These are phyloP conservation scores for Hypoxylon sp. DNA, from an alignment of 2,329 filamentous ascomycete species.

Conservation along the genomic window DNA sequence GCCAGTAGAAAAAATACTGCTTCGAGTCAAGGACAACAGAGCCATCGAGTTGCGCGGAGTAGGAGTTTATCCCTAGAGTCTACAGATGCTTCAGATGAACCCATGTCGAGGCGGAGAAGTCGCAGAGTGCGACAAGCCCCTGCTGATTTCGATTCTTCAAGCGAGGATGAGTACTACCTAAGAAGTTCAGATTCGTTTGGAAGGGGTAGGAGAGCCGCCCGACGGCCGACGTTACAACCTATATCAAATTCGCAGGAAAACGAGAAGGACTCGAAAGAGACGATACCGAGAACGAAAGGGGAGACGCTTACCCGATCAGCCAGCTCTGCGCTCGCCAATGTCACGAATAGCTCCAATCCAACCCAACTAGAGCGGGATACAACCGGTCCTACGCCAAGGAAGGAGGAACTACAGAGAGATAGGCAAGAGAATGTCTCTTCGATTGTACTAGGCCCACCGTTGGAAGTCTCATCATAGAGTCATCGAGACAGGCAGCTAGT, in stretches of 20 bases:
- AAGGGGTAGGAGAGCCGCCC: constrained; percentile 40
- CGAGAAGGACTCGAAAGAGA: constrained; percentile 39
- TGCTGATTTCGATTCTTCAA: constrained; percentile 41
- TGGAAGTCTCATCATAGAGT: constrained; percentile 36
- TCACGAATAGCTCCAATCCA: constrained; percentile 28
- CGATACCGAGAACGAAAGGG: constrained; percentile 11
- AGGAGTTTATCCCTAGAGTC: constrained; percentile 44
- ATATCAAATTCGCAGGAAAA: constrained; percentile 45
- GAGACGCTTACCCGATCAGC: constrained; percentile 25
- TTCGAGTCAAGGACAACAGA: constrained; percentile 26
- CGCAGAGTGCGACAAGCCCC: constrained; percentile 30
- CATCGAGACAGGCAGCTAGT: constrained; percentile 24
- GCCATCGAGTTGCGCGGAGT: constrained; percentile 28
- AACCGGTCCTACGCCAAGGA: not conserved
- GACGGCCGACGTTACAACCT: constrained; percentile 45
- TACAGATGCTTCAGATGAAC: constrained; percentile 43
- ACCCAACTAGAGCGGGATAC: constrained; percentile 7
- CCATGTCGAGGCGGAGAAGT: constrained; percentile 34
- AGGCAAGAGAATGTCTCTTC: constrained; percentile 7
- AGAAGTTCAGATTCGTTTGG: constrained; percentile 45
- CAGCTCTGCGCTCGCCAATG: constrained; percentile 35
- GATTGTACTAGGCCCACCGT: constrained; percentile 15
- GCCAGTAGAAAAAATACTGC: constrained; percentile 38
- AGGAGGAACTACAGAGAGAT: constrained; percentile 10
- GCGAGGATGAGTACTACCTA: constrained; percentile 45